Percentiles rank a stretch among this genome's conserved stretches.
phyloP scores from a whole-genome alignment of 495 filamentous ascomycete species.

The Aspergillus homomorphus region DNA sequence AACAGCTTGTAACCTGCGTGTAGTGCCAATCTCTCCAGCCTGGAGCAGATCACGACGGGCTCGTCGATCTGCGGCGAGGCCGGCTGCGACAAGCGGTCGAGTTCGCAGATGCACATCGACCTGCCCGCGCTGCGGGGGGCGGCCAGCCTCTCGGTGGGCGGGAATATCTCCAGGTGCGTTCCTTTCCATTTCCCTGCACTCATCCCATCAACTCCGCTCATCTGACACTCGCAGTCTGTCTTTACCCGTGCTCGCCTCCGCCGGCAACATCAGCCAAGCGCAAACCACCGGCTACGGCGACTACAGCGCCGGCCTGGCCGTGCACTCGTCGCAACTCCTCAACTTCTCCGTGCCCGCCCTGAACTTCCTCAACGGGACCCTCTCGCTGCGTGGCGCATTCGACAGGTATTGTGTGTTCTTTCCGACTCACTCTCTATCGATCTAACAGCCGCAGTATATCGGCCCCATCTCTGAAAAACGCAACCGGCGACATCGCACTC shows the following conservation, averaged over 20 bases:
- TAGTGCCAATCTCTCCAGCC: background rate
- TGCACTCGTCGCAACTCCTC: background rate
- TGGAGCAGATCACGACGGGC: background rate
- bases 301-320: background rate
- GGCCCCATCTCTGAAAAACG: background rate
- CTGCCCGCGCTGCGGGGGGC: background rate
- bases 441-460: background rate
- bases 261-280: background rate
- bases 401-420: no score
- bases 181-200: background rate
- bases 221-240: background rate
- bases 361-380: background rate
- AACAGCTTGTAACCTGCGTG: background rate
- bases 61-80: background rate
- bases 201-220: background rate
- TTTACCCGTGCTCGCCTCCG: background rate
- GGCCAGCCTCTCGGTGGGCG: background rate
- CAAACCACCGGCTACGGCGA: background rate
- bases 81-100: background rate
- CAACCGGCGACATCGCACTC: background rate
- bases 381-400: background rate
- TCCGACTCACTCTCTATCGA: background rate
- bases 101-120: background rate
- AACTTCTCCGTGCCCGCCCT: background rate
- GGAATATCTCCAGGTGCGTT: background rate